Percentiles rank a stretch among this genome's conserved stretches.
These are phyloP conservation scores for Gracilaria vermiculophylla DNA, from an alignment of 23 red algal genomes.

Conservation along the genomic window DNA sequence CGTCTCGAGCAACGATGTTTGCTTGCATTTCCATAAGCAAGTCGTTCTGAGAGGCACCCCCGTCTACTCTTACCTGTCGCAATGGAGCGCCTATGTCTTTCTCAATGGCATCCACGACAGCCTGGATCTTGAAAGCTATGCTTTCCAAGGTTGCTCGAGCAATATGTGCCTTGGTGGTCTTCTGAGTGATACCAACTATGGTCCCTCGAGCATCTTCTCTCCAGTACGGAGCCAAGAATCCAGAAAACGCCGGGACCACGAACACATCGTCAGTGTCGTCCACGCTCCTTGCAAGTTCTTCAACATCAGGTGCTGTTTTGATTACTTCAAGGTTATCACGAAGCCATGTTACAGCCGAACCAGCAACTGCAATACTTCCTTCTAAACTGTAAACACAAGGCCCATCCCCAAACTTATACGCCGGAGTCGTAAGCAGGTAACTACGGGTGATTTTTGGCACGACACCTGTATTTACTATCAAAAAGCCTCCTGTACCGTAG, in stretches of 20 bases:
- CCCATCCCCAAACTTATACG: conserved; percentile 61
- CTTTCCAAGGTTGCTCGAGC: conserved; percentile 77
- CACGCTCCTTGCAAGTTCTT: conserved; percentile 68
- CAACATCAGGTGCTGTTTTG: conserved; percentile 52
- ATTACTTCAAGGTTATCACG: conserved; percentile 80
- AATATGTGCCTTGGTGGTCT: conserved; percentile 80
- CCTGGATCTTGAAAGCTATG: conserved; percentile 69
- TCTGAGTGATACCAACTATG: conserved; percentile 87
- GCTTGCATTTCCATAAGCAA: conserved; percentile 89
- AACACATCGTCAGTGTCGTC: conserved; percentile 80
- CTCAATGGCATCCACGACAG: conserved; percentile 62
- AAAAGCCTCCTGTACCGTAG: conserved; percentile 92
- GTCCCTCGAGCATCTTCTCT: conserved; percentile 78
- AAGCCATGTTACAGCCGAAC: conserved; percentile 79
- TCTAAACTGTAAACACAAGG: conserved; percentile 78
- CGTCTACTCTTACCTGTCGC: conserved; percentile 79
- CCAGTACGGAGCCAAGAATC: conserved; percentile 91
- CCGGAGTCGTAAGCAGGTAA: conserved; percentile 82
- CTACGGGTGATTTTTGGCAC: conserved; percentile 48
- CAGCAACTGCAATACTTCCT: conserved; percentile 84
- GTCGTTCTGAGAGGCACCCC: conserved; percentile 72
- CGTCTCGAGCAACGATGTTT: conserved; percentile 64
- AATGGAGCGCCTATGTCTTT: conserved; percentile 64
- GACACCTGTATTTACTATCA: conserved; percentile 85
- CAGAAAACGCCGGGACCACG: conserved; percentile 86